Percentiles rank a stretch among this genome's conserved stretches.
Evolutionary conservation across 768 basidiomycete genomes (phyloP).

Genomic region (Tricholoma bakamatsutake): DNA sequence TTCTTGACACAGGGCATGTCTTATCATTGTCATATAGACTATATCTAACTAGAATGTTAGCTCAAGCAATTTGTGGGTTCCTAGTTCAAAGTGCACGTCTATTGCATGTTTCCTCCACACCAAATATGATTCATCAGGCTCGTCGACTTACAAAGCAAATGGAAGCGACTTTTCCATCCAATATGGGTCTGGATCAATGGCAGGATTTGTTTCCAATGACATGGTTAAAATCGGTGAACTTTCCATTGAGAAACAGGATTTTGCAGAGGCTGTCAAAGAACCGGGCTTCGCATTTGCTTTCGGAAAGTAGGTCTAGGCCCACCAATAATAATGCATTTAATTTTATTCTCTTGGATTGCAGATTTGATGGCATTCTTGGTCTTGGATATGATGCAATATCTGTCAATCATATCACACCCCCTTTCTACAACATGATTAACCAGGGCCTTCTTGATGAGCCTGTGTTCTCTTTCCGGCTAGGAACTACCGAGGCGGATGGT

Average conservation of each 20-base stretch:
- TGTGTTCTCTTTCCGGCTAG: constrained; percentile 93
- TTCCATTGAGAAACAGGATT: constrained; percentile 67
- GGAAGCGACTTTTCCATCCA: constrained; percentile 85
- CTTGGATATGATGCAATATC: constrained; percentile 94
- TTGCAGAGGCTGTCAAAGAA: constrained; percentile 94
- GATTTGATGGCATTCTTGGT: constrained; percentile 94
- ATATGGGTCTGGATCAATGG: constrained; percentile 95
- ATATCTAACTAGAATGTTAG: constrained; percentile 28
- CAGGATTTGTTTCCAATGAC: constrained; percentile 92
- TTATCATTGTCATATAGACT: neutral
- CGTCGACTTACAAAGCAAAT: constrained; percentile 85
- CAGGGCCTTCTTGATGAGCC: constrained; percentile 75
- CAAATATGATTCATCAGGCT: constrained; percentile 80
- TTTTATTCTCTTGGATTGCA: constrained; percentile 19
- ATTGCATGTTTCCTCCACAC: constrained; percentile 92
- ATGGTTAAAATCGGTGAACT: constrained; percentile 78
- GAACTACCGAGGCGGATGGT: constrained; percentile 80
- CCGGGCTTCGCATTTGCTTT: constrained; percentile 97
- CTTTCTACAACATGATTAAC: constrained; percentile 91
- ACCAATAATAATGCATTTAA: neutral
- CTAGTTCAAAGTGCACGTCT: constrained; percentile 72
- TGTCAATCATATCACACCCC: constrained; percentile 88
- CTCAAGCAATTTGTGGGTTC: constrained; percentile 94
- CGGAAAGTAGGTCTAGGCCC: constrained; percentile 60
- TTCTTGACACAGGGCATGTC: constrained; percentile 82